Evolutionary conservation across 148 eudicot genomes (phyloP).

Genomic region (Rhododendron kiyosumense): DNA sequence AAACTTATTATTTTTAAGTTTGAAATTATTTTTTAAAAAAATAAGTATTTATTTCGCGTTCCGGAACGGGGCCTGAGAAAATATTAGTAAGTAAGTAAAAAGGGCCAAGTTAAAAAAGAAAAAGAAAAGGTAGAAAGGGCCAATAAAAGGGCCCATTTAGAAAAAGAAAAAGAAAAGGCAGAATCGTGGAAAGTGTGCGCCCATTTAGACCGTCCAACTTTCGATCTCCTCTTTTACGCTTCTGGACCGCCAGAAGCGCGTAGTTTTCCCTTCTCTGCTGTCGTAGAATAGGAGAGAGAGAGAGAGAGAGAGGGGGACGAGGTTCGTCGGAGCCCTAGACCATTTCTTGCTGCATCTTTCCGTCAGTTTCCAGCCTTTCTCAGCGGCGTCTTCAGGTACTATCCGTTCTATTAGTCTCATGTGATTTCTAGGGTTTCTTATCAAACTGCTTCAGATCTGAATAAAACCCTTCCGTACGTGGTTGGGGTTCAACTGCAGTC

Average conservation of each 20-base stretch:
- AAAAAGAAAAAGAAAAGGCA: too few relatives aligned
- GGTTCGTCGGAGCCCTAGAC: background rate
- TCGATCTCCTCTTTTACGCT: constrained; percentile 2
- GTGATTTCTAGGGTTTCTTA: constrained; percentile 2
- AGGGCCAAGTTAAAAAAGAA: too few relatives aligned
- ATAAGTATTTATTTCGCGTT: too few relatives aligned
- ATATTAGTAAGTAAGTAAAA: too few relatives aligned
- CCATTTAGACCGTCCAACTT: background rate
- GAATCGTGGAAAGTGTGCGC: background rate
- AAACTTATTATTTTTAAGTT: too few relatives aligned
- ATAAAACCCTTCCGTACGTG: background rate
- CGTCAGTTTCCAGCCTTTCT: background rate
- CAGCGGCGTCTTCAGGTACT: background rate
- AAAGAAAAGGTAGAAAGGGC: too few relatives aligned
- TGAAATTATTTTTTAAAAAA: too few relatives aligned
- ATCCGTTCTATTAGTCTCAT: background rate
- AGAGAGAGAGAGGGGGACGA: constrained; percentile 2
- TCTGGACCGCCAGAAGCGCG: constrained; percentile 13
- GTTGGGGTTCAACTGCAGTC: too few relatives aligned
- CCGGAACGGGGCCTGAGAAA: too few relatives aligned
- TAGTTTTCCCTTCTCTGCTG: background rate
- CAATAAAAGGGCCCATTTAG: too few relatives aligned
- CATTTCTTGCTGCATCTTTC: background rate
- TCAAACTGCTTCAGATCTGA: background rate
- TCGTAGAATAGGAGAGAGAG: background rate